These are phyloP conservation scores for Tuber aestivum DNA, from an alignment of 495 filamentous ascomycete genomes.

Conservation along the genomic window DNA sequence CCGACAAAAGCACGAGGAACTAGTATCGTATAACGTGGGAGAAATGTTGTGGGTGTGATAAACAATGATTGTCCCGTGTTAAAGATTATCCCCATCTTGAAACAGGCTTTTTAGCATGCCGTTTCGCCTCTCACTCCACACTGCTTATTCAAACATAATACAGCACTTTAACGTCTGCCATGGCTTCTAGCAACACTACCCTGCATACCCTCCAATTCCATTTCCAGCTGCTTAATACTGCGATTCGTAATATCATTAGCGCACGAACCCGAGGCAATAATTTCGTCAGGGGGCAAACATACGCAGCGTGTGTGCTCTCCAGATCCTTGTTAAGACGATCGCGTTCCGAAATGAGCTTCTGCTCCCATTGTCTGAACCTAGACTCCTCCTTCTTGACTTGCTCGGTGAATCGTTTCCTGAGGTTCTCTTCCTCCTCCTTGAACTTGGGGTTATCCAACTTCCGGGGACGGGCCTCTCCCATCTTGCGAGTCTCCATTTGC, in stretches of 20 bases:
- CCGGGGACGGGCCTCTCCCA: conserved; percentile 90
- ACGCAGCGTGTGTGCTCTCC: conserved; percentile 91
- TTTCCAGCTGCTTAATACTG: conserved; percentile 89
- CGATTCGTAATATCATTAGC: neutral
- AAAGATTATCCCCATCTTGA: neutral
- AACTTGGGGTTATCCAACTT: conserved; percentile 99
- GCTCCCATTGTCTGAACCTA: conserved; percentile 98
- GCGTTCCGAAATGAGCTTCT: conserved; percentile 96
- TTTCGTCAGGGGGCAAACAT: conserved; percentile 42
- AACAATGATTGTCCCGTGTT: neutral
- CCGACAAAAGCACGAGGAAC: conserved; percentile 5
- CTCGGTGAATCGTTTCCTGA: conserved; percentile 98
- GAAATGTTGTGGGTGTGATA: conserved; percentile 3
- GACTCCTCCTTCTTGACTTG: conserved; percentile 99
- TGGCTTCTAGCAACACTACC: conserved; percentile 87
- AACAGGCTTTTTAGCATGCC: neutral
- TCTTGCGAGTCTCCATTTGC: conserved; percentile 99
- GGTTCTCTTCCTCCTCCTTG: conserved; percentile 97
- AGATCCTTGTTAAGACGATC: conserved; percentile 99
- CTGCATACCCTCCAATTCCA: conserved; percentile 87
- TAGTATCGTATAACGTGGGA: conserved; percentile 20
- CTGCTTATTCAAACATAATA: neutral
- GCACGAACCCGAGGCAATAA: neutral
- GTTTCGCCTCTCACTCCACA: neutral
- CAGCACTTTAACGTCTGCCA: conserved; percentile 70